These are phyloP conservation scores for Microcyclosporella mali DNA, from an alignment of 2,329 filamentous ascomycete species.

Conservation along the genomic window DNA sequence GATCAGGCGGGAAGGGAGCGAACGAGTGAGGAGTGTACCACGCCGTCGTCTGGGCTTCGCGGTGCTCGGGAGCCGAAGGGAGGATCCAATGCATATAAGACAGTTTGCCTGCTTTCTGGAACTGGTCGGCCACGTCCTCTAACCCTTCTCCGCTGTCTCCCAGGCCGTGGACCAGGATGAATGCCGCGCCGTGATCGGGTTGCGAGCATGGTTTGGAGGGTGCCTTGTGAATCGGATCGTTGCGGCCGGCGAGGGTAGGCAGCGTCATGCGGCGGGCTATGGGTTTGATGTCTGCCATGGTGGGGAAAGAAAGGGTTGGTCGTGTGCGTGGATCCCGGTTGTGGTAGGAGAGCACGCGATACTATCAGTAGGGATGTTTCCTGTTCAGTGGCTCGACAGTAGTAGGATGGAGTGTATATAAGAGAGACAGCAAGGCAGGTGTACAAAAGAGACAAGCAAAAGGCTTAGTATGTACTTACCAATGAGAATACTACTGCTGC, in stretches of 20 bases:
- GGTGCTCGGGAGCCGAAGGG: conserved; percentile 45
- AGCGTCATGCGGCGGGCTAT: conserved; percentile 28
- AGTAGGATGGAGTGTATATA: no score
- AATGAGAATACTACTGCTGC: no score
- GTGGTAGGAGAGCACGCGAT: not conserved
- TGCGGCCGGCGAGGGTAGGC: conserved; percentile 20
- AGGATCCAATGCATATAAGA: conserved; percentile 46
- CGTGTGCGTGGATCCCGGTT: not conserved
- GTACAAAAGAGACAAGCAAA: no score
- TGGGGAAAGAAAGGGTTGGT: no score
- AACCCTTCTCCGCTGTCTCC: conserved; percentile 43
- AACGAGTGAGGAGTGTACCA: conserved; percentile 41
- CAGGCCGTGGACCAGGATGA: conserved; percentile 42
- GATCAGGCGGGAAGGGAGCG: conserved; percentile 34
- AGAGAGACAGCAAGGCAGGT: no score
- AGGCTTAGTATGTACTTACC: no score
- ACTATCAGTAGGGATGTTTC: not conserved
- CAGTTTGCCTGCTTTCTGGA: conserved; percentile 44
- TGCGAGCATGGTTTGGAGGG: conserved; percentile 31
- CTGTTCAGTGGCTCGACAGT: no score
- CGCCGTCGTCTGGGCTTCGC: conserved; percentile 39
- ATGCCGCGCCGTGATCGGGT: conserved; percentile 36
- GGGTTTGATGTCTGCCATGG: conserved; percentile 9
- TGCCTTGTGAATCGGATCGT: conserved; percentile 34
- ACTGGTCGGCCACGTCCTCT: conserved; percentile 33